Base-by-base conservation (phyloP, 805 yeast genomes). In the Sungouiella thailandica region DNA sequence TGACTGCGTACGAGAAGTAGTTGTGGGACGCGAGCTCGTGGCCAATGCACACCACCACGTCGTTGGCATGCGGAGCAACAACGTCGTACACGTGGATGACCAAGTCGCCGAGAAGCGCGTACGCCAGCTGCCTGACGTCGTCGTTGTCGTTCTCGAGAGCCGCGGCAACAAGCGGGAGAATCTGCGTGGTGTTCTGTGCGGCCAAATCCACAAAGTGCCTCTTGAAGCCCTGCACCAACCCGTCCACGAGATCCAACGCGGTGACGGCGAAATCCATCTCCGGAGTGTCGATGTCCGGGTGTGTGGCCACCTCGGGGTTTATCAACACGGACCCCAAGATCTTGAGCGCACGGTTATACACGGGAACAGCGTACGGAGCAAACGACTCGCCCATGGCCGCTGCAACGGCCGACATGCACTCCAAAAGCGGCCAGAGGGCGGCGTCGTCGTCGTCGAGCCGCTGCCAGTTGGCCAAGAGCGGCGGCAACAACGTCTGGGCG, bases 101-200 rank as follows among this genome's bases (percentile, higher is more conserved):
- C 57, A 93, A 69, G 58, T 93, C 98, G 17, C 98, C 98, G 12
- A 90, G 53, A 20, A 93, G 62, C 0, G 97, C 97, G 62, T 80
- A 87, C 0, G 90, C 86, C 38, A 87, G 77, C 60, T 93, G 98
- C 43, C 97, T 74, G n/a, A 93, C 96, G 56, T 93, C 97, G 41
- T 78, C 79, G 17, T 70, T 74, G 4, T 76, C 72, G 55, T 87
- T 95, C 43, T 80, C 82, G 43, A 87, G 70, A 52, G 94, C 82
- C 29, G 75, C 68, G 19, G 83, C 49, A 36, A 89, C 53, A 31
- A 88, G 62, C 23, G 74, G 78, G 64, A 85, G 70, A 36, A 89
- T 52, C 20, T 68, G 55, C 2, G 52, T 41, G 13, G 48, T 43
- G 36, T 59, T 52, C 32, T 62, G 64, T 16, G 52, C 47, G 31